A percentile compares a stretch with the other conserved stretches of the same genome.
Conservation (phyloP, 108 stramenopile genomes). For the Pelagomonas calceolata region DNA sequence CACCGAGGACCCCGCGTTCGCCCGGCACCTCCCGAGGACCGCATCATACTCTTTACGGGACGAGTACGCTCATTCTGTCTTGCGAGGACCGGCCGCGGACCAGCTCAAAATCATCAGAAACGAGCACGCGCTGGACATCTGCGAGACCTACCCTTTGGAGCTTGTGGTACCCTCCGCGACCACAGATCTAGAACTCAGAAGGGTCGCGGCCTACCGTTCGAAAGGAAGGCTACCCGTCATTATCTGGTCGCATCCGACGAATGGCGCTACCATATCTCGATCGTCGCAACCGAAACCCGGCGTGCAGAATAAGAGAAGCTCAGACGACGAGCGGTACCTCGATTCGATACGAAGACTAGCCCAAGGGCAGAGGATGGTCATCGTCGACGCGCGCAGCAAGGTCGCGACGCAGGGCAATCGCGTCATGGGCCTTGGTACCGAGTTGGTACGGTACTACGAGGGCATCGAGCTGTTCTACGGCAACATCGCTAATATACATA, state of each 20-base stretch:
- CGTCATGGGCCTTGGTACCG: constrained; percentile 41
- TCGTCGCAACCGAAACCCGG: constrained; percentile 92
- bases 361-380: constrained; percentile 21
- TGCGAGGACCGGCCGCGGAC: too few relatives aligned
- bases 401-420: constrained; percentile 44
- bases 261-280: constrained; percentile 72
- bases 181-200: constrained; percentile 24
- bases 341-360: constrained; percentile 30
- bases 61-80: too few relatives aligned
- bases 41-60: too few relatives aligned
- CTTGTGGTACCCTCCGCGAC: constrained; percentile 32
- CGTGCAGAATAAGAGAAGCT: constrained; percentile 69
- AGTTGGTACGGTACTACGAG: constrained; percentile 28
- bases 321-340: constrained; percentile 68
- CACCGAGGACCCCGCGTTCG: too few relatives aligned
- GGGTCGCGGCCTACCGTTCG: constrained; percentile 32
- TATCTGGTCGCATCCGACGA: constrained; percentile 22
- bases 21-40: too few relatives aligned
- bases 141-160: constrained; percentile 34
- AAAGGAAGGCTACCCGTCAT: constrained; percentile 38
- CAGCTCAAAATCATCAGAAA: too few relatives aligned
- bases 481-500: constrained; percentile 55
- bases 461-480: constrained; percentile 26
- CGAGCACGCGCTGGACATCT: constrained; percentile 15
- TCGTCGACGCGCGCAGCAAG: constrained; percentile 45